phyloP scores from a whole-genome alignment of 352 stramenopile species.

The Phytophthora crassamura region DNA sequence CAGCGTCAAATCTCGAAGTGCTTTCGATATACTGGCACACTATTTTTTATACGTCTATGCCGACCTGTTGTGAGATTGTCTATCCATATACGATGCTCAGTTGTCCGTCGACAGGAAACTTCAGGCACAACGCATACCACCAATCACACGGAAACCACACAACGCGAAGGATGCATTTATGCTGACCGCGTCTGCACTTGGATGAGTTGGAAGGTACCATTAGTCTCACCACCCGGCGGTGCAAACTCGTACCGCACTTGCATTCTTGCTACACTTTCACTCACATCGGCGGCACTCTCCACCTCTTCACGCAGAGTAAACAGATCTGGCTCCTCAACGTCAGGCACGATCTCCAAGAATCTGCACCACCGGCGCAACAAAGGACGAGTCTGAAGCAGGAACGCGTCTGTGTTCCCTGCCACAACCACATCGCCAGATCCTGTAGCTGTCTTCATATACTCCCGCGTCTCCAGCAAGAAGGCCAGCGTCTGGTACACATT shows the following conservation, averaged over 20 bases:
- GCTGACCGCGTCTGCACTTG: slow-evolving; percentile 26
- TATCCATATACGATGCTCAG: too few relatives aligned
- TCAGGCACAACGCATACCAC: too few relatives aligned
- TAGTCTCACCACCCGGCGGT: slow-evolving; percentile 13
- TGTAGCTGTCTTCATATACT: slow-evolving; percentile 54
- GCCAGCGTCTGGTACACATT: slow-evolving; percentile 72
- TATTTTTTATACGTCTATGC: too few relatives aligned
- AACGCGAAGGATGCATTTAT: slow-evolving; percentile 1
- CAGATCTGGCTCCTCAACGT: slow-evolving; percentile 27
- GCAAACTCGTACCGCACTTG: slow-evolving; percentile 47
- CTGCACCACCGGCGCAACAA: slow-evolving; percentile 60
- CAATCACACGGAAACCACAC: too few relatives aligned
- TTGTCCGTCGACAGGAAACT: too few relatives aligned
- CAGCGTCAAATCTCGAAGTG: too few relatives aligned
- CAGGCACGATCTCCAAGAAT: slow-evolving; percentile 48
- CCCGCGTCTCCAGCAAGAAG: slow-evolving; percentile 55
- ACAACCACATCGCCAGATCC: slow-evolving; percentile 48
- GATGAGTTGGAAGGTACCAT: slow-evolving; percentile 39
- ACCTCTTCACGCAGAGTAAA: slow-evolving; percentile 46
- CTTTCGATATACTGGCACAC: too few relatives aligned
- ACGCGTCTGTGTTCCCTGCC: slow-evolving; percentile 3
- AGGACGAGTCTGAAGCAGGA: slow-evolving; percentile 34
- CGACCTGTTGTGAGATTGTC: too few relatives aligned
- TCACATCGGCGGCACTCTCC: slow-evolving; percentile 12
- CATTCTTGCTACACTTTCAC: background rate